Evolutionary conservation across 192 early-diverging fungal species (phyloP).

Genomic region (Coemansia umbellata): DNA sequence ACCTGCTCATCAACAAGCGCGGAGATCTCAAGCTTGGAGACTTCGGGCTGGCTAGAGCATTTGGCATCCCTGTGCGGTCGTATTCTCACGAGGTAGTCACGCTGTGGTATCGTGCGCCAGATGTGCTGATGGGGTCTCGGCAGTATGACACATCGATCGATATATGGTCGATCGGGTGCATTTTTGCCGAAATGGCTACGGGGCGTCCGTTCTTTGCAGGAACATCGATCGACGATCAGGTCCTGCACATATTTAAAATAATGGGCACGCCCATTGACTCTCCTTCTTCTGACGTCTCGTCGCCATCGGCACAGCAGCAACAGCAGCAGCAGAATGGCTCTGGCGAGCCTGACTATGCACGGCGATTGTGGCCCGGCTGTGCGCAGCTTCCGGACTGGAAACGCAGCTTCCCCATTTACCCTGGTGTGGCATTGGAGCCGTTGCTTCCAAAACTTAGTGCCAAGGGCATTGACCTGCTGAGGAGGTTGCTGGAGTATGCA

Average conservation of each 20-base stretch:
- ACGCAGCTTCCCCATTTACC: conserved; percentile 73
- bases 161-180: conserved; percentile 84
- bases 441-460: conserved; percentile 81
- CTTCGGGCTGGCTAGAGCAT: conserved; percentile 95
- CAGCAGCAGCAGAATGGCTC: conserved; percentile 4
- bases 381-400: conserved; percentile 85
- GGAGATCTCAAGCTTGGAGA: conserved; percentile 83
- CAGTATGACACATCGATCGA: conserved; percentile 88
- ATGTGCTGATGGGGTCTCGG: conserved; percentile 83
- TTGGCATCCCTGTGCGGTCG: conserved; percentile 89
- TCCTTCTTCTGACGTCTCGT: conserved; percentile 8
- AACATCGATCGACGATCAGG: conserved; percentile 80
- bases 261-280: conserved; percentile 79
- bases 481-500: conserved; percentile 66
- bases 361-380: conserved; percentile 73
- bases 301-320: neutral
- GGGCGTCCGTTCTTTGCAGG: conserved; percentile 92
- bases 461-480: conserved; percentile 81
- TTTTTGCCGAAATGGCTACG: conserved; percentile 86
- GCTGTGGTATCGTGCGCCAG: conserved; percentile 84
- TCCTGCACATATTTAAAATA: conserved; percentile 88
- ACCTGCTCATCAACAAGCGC: conserved; percentile 92
- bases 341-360: conserved; percentile 17
- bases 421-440: conserved; percentile 65
- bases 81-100: conserved; percentile 88